A percentile compares a stretch with the other conserved stretches of the same genome.
phyloP scores from a whole-genome alignment of 179 eudicot species.

The Corrigiola litoralis region DNA sequence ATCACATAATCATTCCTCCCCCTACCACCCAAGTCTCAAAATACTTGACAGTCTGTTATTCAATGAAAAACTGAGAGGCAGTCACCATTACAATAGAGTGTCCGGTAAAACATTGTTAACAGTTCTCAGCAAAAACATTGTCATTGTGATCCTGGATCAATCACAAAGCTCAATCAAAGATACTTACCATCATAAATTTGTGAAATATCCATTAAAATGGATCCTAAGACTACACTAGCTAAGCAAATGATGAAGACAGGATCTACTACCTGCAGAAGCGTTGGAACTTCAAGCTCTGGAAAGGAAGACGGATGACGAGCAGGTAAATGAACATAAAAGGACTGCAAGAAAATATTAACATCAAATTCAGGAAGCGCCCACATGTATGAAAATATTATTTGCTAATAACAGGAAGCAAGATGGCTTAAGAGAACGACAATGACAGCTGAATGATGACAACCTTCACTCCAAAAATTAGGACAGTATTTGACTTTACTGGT shows the following conservation, averaged over 20 bases:
- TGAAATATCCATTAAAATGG: no score
- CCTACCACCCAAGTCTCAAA: no score
- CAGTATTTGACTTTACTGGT: no score
- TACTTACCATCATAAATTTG: no score
- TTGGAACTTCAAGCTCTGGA: constrained; percentile 92
- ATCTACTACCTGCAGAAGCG: constrained; percentile 73
- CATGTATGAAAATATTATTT: not conserved
- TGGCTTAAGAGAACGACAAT: not conserved
- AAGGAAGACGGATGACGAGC: constrained; percentile 86
- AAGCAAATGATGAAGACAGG: not conserved
- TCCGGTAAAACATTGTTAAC: not conserved
- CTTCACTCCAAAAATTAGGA: no score
- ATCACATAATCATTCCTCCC: no score
- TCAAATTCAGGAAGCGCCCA: constrained; percentile 4
- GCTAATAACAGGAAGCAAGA: not conserved
- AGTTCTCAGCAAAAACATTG: no score
- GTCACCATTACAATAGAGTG: not conserved
- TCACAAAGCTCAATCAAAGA: not conserved
- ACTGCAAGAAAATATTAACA: constrained; percentile 69
- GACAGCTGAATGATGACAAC: not conserved
- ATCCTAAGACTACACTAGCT: not conserved
- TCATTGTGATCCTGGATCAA: no score
- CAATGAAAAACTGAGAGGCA: not conserved
- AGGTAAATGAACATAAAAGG: constrained; percentile 85
- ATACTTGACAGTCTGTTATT: no score